A percentile compares a stretch with the other conserved stretches of the same genome.
Evolutionary conservation across 345 rosid species (phyloP).

Genomic region (Aquilaria sinensis): DNA sequence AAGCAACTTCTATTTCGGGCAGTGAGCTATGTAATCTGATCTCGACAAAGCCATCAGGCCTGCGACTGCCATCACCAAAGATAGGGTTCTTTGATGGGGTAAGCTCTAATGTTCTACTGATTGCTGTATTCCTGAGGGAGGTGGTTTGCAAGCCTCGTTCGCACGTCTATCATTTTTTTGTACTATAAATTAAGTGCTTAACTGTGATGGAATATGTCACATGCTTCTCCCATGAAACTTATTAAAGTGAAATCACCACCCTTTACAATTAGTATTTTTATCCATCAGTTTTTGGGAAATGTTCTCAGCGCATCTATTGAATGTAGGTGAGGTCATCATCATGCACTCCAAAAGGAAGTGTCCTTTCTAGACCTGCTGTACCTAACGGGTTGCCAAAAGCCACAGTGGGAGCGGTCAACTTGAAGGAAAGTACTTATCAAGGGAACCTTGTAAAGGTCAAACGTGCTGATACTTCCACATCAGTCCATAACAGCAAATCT

Average conservation of each 20-base stretch:
- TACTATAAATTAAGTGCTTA: too few species aligned
- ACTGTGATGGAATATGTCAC: too few species aligned
- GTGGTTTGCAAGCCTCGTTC: neutral
- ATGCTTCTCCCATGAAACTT: conserved; percentile 9
- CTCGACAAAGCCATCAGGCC: conserved; percentile 69
- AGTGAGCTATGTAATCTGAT: conserved; percentile 26
- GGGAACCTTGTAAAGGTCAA: conserved; percentile 44
- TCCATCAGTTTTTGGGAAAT: conserved; percentile 13
- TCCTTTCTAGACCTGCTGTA: conserved; percentile 25
- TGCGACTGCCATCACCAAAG: conserved; percentile 92
- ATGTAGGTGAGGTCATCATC: conserved; percentile 47
- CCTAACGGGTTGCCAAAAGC: conserved; percentile 30
- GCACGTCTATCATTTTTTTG: too few species aligned
- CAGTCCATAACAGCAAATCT: conserved; percentile 22
- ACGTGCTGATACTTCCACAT: conserved; percentile 25
- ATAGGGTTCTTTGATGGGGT: conserved; percentile 98
- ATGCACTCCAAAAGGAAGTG: conserved; percentile 41
- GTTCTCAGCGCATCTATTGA: conserved; percentile 11
- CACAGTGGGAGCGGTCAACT: conserved; percentile 25
- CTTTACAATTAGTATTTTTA: neutral
- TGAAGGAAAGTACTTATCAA: conserved; percentile 28
- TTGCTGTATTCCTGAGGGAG: conserved; percentile 2
- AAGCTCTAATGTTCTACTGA: conserved; percentile 27
- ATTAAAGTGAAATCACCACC: conserved; percentile 6
- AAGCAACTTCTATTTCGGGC: conserved; percentile 28